phyloP scores from a whole-genome alignment of 805 yeast genomes.

The Kuraishia borneana region DNA sequence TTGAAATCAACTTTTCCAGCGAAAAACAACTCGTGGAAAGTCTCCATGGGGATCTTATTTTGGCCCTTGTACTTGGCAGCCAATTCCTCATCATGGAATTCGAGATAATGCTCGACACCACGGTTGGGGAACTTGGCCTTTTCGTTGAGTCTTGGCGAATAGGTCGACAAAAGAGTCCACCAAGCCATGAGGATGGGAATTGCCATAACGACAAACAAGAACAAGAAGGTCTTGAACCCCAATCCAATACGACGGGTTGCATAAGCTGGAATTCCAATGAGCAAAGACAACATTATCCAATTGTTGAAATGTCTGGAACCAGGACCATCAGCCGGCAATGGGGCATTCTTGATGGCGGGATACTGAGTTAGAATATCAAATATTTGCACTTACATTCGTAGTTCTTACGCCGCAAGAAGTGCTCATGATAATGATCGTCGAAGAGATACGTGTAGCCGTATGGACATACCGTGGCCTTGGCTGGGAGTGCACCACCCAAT shows the following conservation, averaged over 20 bases:
- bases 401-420: constrained; percentile 34
- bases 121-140: constrained; percentile 65
- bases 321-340: constrained; percentile 87
- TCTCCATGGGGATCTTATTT: constrained; percentile 81
- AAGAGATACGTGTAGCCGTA: no score
- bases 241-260: constrained; percentile 57
- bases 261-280: constrained; percentile 50
- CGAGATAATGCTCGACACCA: constrained; percentile 71
- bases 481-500: no score
- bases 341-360: constrained; percentile 78
- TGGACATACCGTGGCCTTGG: no score
- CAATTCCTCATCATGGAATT: constrained; percentile 66
- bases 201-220: constrained; percentile 41
- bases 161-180: constrained; percentile 73
- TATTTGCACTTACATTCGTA: constrained; percentile 27
- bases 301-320: constrained; percentile 72
- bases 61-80: constrained; percentile 59
- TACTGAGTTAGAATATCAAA: constrained; percentile 18
- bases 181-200: constrained; percentile 70
- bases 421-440: no score
- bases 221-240: constrained; percentile 55
- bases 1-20: constrained; percentile 76
- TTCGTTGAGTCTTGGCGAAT: constrained; percentile 73
- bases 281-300: constrained; percentile 32
- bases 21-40: constrained; percentile 82